Percentiles rank a stretch among this genome's conserved stretches.
Evolutionary conservation across 352 stramenopile genomes (phyloP).

Genomic region (Halophytophthora polymorphica): DNA sequence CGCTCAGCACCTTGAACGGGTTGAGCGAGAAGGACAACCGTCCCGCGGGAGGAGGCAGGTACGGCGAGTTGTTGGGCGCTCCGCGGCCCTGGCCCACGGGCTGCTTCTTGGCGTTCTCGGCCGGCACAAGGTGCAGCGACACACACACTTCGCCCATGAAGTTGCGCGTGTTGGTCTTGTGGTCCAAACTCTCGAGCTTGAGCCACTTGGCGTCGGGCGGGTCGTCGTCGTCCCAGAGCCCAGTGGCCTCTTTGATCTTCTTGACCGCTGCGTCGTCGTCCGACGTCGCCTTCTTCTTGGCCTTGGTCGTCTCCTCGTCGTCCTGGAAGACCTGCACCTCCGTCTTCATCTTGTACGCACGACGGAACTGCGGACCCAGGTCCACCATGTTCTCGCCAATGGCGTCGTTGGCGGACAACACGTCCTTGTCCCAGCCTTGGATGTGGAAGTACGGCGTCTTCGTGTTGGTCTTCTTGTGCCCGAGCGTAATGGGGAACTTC

Average conservation of each 20-base stretch:
- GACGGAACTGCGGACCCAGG: conserved; percentile 65
- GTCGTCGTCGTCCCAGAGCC: conserved; percentile 81
- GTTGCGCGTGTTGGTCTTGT: conserved; percentile 77
- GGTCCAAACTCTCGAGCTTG: conserved; percentile 77
- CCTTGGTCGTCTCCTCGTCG: conserved; percentile 67
- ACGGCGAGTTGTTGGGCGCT: conserved; percentile 92
- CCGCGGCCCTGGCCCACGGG: conserved; percentile 79
- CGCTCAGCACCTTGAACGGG: conserved; percentile 88
- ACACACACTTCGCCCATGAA: conserved; percentile 87
- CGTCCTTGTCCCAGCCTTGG: conserved; percentile 93
- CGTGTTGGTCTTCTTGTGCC: conserved; percentile 79
- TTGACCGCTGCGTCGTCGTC: conserved; percentile 76
- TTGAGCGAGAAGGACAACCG: conserved; percentile 91
- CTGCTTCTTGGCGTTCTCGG: conserved; percentile 78
- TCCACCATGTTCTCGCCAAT: conserved; percentile 88
- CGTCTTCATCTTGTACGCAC: conserved; percentile 76
- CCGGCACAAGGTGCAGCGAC: conserved; percentile 85
- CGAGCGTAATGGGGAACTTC: conserved; percentile 90
- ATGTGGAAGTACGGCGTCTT: conserved; percentile 94
- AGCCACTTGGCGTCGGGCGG: conserved; percentile 83
- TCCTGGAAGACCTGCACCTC: conserved; percentile 83
- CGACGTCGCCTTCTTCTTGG: conserved; percentile 73
- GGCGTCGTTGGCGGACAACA: conserved; percentile 90
- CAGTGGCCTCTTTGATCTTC: conserved; percentile 82
- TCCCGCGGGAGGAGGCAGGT: conserved; percentile 86